These are phyloP conservation scores for Mycena haematopus DNA, from an alignment of 768 basidiomycete species.

Conservation along the genomic window DNA sequence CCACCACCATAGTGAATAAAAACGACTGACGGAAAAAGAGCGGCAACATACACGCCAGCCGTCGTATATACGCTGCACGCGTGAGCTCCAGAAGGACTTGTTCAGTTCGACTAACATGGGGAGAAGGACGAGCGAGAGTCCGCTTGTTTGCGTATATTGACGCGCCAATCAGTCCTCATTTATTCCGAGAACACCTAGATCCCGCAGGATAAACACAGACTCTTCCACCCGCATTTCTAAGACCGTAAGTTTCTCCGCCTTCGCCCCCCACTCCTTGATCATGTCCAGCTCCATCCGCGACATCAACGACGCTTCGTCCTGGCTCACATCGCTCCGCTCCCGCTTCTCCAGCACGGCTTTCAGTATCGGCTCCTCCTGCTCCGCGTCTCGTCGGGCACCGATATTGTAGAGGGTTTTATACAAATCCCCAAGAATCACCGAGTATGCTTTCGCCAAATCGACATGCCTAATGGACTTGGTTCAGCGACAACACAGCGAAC, in stretches of 20 bases:
- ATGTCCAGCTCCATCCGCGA: slow-evolving; percentile 79
- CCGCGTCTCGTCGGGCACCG: slow-evolving; percentile 72
- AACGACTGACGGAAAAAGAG: slow-evolving; percentile 7
- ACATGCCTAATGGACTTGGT: slow-evolving; percentile 71
- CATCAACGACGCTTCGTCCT: slow-evolving; percentile 68
- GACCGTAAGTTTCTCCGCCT: slow-evolving; percentile 74
- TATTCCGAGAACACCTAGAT: slow-evolving; percentile 62
- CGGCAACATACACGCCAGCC: slow-evolving; percentile 67
- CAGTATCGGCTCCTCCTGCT: slow-evolving; percentile 69
- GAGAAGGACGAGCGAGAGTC: slow-evolving; percentile 10
- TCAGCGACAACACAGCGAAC: neutral
- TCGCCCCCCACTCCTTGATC: slow-evolving; percentile 75
- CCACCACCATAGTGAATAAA: slow-evolving; percentile 26
- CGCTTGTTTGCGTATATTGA: slow-evolving; percentile 5
- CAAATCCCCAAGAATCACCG: slow-evolving; percentile 73
- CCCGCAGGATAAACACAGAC: slow-evolving; percentile 87
- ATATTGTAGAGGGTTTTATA: slow-evolving; percentile 95
- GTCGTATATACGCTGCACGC: slow-evolving; percentile 64
- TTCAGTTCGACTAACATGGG: slow-evolving; percentile 78
- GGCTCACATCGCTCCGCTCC: slow-evolving; percentile 83
- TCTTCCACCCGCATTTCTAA: slow-evolving; percentile 89
- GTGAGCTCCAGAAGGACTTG: slow-evolving; percentile 60
- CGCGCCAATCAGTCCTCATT: slow-evolving; percentile 50
- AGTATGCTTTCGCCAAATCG: slow-evolving; percentile 83
- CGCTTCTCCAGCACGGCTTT: slow-evolving; percentile 81